A percentile compares a stretch with the other conserved stretches of the same genome.
Evolutionary conservation across 2,329 filamentous ascomycete genomes (phyloP).

Genomic region (Chalaropsis thielavioides): DNA sequence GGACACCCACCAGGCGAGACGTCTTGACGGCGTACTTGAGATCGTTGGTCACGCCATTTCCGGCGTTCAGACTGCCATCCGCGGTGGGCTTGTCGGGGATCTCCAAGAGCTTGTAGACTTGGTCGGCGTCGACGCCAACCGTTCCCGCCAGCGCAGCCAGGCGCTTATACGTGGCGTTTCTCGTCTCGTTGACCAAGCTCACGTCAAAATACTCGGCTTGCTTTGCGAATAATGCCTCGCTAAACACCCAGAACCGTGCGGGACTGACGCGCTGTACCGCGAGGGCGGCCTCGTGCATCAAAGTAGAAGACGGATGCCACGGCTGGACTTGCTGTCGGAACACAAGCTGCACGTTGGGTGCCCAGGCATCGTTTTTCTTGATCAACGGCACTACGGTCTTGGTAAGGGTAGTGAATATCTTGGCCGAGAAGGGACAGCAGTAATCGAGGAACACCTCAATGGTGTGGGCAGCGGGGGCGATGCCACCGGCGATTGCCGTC

Average conservation of each 20-base stretch:
- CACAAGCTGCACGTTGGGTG: conserved; percentile 52
- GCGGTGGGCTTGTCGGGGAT: conserved; percentile 52
- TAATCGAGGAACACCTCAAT: conserved; percentile 70
- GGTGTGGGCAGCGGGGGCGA: conserved; percentile 39
- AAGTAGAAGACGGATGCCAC: conserved; percentile 79
- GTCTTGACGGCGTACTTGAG: conserved; percentile 73
- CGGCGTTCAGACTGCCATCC: conserved; percentile 58
- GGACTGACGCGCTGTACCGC: conserved; percentile 62
- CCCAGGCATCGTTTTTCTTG: conserved; percentile 41
- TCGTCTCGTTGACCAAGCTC: conserved; percentile 64
- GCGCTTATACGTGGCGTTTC: conserved; percentile 71
- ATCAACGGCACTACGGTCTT: conserved; percentile 50
- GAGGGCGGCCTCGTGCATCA: conserved; percentile 68
- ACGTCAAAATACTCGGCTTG: conserved; percentile 76
- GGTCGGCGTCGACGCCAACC: conserved; percentile 55
- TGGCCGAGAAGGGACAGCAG: conserved; percentile 60
- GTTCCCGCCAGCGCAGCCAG: conserved; percentile 58
- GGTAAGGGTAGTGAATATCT: conserved; percentile 65
- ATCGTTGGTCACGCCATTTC: conserved; percentile 73
- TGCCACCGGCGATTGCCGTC: conserved; percentile 24
- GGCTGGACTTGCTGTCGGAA: conserved; percentile 88
- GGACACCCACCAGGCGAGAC: conserved; percentile 63
- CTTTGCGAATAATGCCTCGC: conserved; percentile 45
- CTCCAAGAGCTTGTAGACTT: conserved; percentile 53
- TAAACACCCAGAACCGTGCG: conserved; percentile 67